Evolutionary conservation across 2,329 filamentous ascomycete genomes (phyloP).

Genomic region (Penicillium hordei): DNA sequence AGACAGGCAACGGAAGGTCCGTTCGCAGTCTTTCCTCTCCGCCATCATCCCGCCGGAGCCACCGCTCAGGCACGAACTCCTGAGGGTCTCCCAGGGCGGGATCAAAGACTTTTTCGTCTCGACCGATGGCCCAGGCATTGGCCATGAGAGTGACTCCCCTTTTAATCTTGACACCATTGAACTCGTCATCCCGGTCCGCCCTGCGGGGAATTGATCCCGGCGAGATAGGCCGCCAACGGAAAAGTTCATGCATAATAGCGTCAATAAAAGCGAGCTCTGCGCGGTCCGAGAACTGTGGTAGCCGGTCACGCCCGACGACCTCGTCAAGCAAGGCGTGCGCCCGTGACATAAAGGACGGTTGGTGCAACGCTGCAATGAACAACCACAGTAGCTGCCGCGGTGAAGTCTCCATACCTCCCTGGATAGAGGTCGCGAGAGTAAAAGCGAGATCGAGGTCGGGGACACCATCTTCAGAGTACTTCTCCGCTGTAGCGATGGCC

Average conservation of each 20-base stretch:
- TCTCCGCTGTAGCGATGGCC: conserved; percentile 34
- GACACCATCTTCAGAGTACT: conserved; percentile 35
- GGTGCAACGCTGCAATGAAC: conserved; percentile 50
- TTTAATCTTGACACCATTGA: conserved; percentile 49
- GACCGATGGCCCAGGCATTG: conserved; percentile 48
- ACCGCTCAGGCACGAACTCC: conserved; percentile 23
- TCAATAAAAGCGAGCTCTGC: conserved; percentile 33
- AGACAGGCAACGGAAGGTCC: conserved; percentile 23
- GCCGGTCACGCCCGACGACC: conserved; percentile 33
- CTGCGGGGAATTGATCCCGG: conserved; percentile 52
- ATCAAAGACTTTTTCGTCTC: conserved; percentile 42
- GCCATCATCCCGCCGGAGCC: conserved; percentile 10
- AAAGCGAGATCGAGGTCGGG: conserved; percentile 50
- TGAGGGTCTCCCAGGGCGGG: conserved; percentile 15
- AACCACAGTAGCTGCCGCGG: conserved; percentile 50
- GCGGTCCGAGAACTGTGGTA: conserved; percentile 37
- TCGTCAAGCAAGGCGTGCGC: conserved; percentile 40
- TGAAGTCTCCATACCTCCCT: conserved; percentile 53
- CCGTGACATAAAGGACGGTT: conserved; percentile 42
- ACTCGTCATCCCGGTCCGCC: conserved; percentile 48
- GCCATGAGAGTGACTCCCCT: conserved; percentile 49
- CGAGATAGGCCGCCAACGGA: conserved; percentile 44
- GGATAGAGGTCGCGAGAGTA: conserved; percentile 49
- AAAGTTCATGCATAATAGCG: conserved; percentile 37
- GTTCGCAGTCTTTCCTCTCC: conserved; percentile 13